phyloP scores from a whole-genome alignment of 306 rosid species.

The Arachis stenosperma region DNA sequence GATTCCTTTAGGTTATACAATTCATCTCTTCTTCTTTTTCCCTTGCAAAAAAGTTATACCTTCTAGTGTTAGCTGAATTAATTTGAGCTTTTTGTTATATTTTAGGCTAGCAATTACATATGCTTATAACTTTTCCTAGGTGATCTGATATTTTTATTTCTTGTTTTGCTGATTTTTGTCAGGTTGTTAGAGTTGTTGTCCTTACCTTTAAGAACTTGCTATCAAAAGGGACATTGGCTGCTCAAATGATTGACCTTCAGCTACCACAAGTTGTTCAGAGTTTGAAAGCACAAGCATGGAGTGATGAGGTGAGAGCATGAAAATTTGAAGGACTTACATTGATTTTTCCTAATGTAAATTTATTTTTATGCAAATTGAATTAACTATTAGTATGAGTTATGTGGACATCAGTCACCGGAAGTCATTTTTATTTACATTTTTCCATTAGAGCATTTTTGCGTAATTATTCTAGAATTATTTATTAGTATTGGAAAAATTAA shows the following conservation, averaged over 20 bases:
- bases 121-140: conserved; percentile 25
- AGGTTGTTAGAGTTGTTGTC: conserved; percentile 98
- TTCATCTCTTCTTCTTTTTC: conserved; percentile 1
- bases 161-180: conserved; percentile 45
- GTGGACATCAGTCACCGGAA: conserved; percentile 12
- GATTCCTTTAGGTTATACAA: conserved; percentile 28
- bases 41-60: not conserved
- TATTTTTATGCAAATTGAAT: conserved; percentile 28
- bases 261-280: conserved; percentile 91
- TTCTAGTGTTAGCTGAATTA: not conserved
- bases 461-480: not conserved
- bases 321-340: conserved; percentile 25
- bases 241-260: conserved; percentile 96
- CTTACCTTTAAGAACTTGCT: conserved; percentile 86
- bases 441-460: not conserved
- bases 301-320: conserved; percentile 97
- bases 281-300: conserved; percentile 99
- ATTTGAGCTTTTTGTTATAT: conserved; percentile 18
- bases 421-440: conserved; percentile 26
- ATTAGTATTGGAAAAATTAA: not conserved
- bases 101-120: conserved; percentile 22
- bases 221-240: conserved; percentile 85
- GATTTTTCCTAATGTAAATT: conserved; percentile 30
- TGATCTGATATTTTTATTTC: conserved; percentile 33
- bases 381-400: conserved; percentile 16